phyloP scores from a whole-genome alignment of 164 flowering plant species.

The Santalum album region DNA sequence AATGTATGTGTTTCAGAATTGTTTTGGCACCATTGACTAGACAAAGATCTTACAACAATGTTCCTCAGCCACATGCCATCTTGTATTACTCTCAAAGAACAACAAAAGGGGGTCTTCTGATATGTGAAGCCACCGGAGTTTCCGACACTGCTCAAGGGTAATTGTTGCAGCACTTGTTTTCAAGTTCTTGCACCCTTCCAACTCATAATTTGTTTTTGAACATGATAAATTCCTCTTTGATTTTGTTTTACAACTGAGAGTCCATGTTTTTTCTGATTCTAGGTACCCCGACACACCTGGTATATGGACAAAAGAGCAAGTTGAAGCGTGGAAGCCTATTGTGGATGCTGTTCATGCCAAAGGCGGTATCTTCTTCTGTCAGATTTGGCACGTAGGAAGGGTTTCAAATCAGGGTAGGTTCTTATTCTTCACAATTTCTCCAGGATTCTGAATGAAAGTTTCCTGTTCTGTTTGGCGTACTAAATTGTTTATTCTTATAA shows the following conservation, averaged over 20 bases:
- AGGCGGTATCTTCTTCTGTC: slow-evolving; percentile 1
- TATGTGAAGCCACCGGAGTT: slow-evolving; percentile 43
- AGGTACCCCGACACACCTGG: not conserved
- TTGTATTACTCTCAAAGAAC: slow-evolving; percentile 50
- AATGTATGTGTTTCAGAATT: slow-evolving; percentile 17
- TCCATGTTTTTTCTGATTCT: not conserved
- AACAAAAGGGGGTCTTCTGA: slow-evolving; percentile 44
- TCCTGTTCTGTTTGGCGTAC: too few species aligned
- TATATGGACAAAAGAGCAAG: slow-evolving; percentile 3
- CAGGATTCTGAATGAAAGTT: too few species aligned
- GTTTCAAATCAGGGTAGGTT: not conserved
- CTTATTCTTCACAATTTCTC: too few species aligned
- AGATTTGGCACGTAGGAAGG: slow-evolving; percentile 4
- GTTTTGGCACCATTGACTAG: slow-evolving; percentile 50
- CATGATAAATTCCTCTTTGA: too few species aligned
- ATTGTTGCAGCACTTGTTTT: not conserved
- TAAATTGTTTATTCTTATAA: too few species aligned
- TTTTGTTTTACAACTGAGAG: too few species aligned
- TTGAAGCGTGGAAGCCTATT: slow-evolving; percentile 3
- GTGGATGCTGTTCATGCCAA: slow-evolving; percentile 1
- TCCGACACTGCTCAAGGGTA: slow-evolving; percentile 12
- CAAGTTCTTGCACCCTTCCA: too few species aligned
- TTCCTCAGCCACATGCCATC: slow-evolving; percentile 49
- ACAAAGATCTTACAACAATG: slow-evolving; percentile 30
- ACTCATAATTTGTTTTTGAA: too few species aligned